Conservation (phyloP, 371 early-diverging fungal genomes). For the Mortierella sp. region DNA sequence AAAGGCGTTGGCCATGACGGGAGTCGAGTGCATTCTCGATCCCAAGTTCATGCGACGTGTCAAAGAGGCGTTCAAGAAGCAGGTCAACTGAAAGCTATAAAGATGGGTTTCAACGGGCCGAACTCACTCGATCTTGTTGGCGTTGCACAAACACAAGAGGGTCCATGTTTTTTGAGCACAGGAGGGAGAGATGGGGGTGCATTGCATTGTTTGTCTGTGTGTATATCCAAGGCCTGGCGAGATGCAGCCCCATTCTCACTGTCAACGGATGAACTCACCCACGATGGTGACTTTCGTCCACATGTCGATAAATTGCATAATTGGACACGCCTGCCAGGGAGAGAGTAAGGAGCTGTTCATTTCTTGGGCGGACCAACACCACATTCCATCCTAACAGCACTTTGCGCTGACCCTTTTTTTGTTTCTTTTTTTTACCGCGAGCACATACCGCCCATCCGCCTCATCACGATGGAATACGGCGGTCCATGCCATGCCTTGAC, state of each 20-base stretch:
- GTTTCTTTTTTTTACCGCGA: neutral
- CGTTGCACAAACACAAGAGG: neutral
- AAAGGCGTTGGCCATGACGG: slow-evolving; percentile 56
- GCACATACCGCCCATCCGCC: neutral
- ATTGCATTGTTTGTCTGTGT: too few species aligned
- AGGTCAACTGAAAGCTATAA: too few species aligned
- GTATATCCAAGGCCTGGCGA: too few species aligned
- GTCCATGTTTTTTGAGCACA: neutral
- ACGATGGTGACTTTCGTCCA: neutral
- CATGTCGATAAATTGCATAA: neutral
- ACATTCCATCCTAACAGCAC: neutral
- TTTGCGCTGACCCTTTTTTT: too few species aligned
- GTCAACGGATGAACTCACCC: neutral
- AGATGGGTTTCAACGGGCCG: neutral
- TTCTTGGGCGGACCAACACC: neutral
- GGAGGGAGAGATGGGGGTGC: neutral
- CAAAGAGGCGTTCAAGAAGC: slow-evolving; percentile 42
- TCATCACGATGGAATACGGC: neutral
- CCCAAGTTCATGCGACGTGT: slow-evolving; percentile 48
- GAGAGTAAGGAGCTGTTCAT: neutral
- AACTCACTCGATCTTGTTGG: neutral
- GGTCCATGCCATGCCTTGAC: neutral
- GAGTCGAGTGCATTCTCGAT: slow-evolving; percentile 53
- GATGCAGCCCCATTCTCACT: neutral
- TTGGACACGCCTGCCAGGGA: neutral